Conservation (phyloP, 495 filamentous ascomycete species). For the Xylaria intraflava region DNA sequence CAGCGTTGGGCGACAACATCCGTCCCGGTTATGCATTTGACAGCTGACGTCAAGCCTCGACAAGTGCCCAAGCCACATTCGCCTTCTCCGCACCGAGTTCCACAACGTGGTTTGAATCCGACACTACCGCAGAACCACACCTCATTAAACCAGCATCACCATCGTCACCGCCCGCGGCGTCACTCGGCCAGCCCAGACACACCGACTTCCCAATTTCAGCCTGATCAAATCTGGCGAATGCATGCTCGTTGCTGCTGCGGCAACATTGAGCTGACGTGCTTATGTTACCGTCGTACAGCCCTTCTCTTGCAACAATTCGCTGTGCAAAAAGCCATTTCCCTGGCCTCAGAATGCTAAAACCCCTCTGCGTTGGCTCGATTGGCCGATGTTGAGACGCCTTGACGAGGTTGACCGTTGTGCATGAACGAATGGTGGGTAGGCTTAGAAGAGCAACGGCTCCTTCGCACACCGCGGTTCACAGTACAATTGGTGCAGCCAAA, state of each 20-base stretch:
- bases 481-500: constrained; percentile 1
- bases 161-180: not conserved
- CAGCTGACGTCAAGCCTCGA: too few species aligned
- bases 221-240: not conserved
- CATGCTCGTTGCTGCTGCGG: not conserved
- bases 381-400: not conserved
- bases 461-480: not conserved
- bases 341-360: not conserved
- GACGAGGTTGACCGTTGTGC: not conserved
- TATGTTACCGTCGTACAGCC: not conserved
- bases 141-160: constrained; percentile 8
- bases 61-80: too few species aligned
- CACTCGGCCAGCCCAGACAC: not conserved
- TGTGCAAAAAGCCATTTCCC: not conserved
- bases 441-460: not conserved
- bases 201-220: not conserved
- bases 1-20: too few species aligned
- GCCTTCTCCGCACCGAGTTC: not conserved
- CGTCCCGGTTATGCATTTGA: too few species aligned
- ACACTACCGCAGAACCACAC: constrained; percentile 4
- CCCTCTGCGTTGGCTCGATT: not conserved
- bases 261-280: not conserved
- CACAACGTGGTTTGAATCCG: not conserved
- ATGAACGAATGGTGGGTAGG: constrained; percentile 1
- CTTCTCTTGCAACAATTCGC: not conserved